Evolutionary conservation across 768 basidiomycete species (phyloP).

Genomic region (Cystobasidium ongulense): DNA sequence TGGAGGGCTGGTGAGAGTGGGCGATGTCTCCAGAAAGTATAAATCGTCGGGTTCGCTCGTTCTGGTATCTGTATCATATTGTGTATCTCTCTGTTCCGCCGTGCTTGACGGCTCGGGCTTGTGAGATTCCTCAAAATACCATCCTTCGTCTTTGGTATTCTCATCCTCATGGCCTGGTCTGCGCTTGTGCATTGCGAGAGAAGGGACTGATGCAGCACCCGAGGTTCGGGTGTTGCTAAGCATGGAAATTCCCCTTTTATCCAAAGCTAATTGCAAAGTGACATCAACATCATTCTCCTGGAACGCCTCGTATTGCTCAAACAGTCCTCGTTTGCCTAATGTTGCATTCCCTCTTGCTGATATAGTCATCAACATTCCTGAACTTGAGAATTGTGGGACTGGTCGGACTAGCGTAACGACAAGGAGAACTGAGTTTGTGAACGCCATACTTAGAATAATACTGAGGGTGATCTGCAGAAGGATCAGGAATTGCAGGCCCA

Average conservation of each 20-base stretch:
- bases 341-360: not conserved
- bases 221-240: too few relatives aligned
- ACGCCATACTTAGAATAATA: not conserved
- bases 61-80: not conserved
- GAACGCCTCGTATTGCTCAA: not conserved
- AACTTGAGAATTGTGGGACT: not conserved
- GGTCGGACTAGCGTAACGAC: not conserved
- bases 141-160: not conserved
- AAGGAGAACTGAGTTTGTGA: not conserved
- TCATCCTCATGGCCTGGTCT: not conserved
- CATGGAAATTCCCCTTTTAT: too few relatives aligned
- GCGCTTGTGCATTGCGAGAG: too few relatives aligned
- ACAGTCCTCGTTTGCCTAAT: not conserved
- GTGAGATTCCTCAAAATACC: not conserved
- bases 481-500: not conserved
- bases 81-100: too few relatives aligned
- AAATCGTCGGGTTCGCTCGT: not conserved
- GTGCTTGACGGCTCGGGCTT: not conserved
- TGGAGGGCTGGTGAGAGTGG: too few relatives aligned
- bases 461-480: not conserved
- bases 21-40: not conserved
- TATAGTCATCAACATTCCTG: not conserved
- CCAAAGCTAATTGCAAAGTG: too few relatives aligned
- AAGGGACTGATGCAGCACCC: too few relatives aligned
- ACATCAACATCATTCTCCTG: too few relatives aligned